Evolutionary conservation across 2,329 filamentous ascomycete species (phyloP).

Genomic region (Fusarium algeriense): DNA sequence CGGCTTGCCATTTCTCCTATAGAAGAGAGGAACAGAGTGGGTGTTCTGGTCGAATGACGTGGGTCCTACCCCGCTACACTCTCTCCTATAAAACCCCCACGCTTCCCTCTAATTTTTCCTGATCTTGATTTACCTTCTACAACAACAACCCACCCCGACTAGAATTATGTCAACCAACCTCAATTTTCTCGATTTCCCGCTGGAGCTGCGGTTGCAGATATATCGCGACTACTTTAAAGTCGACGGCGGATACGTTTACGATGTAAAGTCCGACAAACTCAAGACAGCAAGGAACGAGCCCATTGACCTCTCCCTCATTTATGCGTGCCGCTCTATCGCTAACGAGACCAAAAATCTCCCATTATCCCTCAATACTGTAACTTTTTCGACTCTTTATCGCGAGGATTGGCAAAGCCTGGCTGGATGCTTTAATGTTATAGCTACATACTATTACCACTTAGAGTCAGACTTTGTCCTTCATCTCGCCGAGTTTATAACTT

Average conservation of each 20-base stretch:
- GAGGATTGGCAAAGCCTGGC: neutral
- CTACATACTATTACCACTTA: fast-evolving
- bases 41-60: too few species aligned
- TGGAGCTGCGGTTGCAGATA: slow-evolving; percentile 10
- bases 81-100: too few species aligned
- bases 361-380: neutral
- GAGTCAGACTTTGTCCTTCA: neutral
- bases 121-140: too few species aligned
- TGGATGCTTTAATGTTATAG: neutral
- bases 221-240: slow-evolving; percentile 9
- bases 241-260: slow-evolving; percentile 16
- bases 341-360: neutral
- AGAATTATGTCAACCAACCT: neutral
- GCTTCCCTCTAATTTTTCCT: too few species aligned
- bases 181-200: neutral
- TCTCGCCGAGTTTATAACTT: neutral
- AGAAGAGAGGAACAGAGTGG: too few species aligned
- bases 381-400: slow-evolving; percentile 11
- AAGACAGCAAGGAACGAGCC: neutral
- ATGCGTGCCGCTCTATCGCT: slow-evolving; percentile 22
- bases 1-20: too few species aligned
- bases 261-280: slow-evolving; percentile 16
- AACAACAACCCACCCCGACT: too few species aligned
- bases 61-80: too few species aligned
- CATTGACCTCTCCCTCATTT: slow-evolving; percentile 22